Evolutionary conservation across 257 asterid genomes (phyloP).

Genomic region (Avicennia marina): DNA sequence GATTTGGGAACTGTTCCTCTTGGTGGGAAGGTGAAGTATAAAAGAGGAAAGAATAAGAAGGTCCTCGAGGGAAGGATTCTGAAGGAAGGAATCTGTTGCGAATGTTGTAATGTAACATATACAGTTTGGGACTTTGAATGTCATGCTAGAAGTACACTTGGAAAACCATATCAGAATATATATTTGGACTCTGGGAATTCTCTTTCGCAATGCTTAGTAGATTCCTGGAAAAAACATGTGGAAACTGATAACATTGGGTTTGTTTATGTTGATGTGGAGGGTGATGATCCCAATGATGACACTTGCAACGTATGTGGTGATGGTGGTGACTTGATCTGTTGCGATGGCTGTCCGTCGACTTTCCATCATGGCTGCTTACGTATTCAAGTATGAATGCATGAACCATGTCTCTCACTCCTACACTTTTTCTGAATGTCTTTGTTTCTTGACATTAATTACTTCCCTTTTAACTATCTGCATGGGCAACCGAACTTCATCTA

Average conservation of each 20-base stretch:
- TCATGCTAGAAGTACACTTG: constrained; percentile 58
- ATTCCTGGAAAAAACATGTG: constrained; percentile 73
- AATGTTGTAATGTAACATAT: constrained; percentile 55
- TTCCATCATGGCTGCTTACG: constrained; percentile 85
- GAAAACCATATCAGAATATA: constrained; percentile 45
- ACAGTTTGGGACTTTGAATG: constrained; percentile 51
- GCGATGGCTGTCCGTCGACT: constrained; percentile 95
- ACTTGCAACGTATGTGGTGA: constrained; percentile 92
- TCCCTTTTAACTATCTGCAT: not conserved
- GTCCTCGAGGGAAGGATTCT: constrained; percentile 57
- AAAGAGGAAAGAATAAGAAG: constrained; percentile 33
- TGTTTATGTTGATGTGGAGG: constrained; percentile 64
- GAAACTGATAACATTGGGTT: constrained; percentile 43
- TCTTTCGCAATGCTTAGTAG: constrained; percentile 63
- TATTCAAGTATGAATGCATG: constrained; percentile 51
- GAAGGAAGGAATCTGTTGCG: constrained; percentile 77
- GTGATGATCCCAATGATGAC: constrained; percentile 86
- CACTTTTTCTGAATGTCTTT: not conserved
- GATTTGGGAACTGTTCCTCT: constrained; percentile 61
- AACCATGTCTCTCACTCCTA: not conserved
- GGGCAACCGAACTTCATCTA: not conserved
- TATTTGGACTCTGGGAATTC: constrained; percentile 65
- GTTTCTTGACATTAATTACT: not conserved
- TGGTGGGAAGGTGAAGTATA: constrained; percentile 52
- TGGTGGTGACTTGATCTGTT: constrained; percentile 93